A percentile compares a stretch with the other conserved stretches of the same genome.
These are phyloP conservation scores for Heliosperma pusillum DNA, from an alignment of 148 eudicot genomes.

Conservation along the genomic window DNA sequence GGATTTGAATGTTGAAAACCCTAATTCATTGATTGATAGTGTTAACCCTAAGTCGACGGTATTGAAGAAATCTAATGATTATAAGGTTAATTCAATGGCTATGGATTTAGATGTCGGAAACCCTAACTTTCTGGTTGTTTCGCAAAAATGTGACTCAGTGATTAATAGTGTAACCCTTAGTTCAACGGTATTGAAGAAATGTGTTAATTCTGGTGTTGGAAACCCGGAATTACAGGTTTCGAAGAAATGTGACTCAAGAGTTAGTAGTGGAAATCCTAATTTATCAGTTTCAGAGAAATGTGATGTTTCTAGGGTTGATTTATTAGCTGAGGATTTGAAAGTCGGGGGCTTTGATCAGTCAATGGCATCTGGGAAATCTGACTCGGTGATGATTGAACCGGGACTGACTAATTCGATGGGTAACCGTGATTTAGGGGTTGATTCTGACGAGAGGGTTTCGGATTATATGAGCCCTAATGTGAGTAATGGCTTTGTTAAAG, in stretches of 20 bases:
- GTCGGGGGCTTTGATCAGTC: neutral
- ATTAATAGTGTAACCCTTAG: neutral
- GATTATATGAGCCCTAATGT: slow-evolving; percentile 25
- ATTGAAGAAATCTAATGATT: neutral
- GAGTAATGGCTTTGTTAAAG: neutral
- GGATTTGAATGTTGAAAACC: slow-evolving; percentile 7
- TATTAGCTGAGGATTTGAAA: neutral
- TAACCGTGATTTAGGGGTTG: neutral
- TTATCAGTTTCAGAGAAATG: neutral
- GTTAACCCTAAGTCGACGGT: slow-evolving; percentile 17
- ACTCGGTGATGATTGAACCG: neutral
- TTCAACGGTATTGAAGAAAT: neutral
- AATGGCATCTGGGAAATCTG: neutral
- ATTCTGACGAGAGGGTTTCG: neutral
- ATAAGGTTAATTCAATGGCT: neutral
- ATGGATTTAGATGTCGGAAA: neutral
- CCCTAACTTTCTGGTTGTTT: neutral
- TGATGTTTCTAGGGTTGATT: neutral
- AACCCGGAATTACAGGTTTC: neutral
- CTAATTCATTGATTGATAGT: neutral
- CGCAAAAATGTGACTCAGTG: neutral
- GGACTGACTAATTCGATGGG: neutral
- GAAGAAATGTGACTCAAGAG: slow-evolving; percentile 2
- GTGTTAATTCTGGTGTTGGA: neutral
- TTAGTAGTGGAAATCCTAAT: neutral